These are phyloP conservation scores for Beauveria scarabaeidicola DNA, from an alignment of 2,329 filamentous ascomycete species.

Conservation along the genomic window DNA sequence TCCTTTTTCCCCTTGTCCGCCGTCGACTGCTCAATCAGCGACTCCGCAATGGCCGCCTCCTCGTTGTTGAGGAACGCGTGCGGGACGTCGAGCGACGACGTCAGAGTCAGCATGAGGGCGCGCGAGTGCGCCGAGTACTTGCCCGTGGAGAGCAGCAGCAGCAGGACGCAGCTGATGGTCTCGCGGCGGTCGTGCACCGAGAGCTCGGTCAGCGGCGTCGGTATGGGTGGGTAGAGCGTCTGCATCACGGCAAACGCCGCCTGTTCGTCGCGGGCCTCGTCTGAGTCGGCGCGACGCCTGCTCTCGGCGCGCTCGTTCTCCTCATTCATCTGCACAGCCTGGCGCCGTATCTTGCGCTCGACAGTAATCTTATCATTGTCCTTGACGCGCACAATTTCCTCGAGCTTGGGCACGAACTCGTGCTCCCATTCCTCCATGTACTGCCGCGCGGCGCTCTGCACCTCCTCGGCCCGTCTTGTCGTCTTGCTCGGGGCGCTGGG, in stretches of 20 bases:
- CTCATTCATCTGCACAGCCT: slow-evolving; percentile 31
- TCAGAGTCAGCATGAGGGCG: slow-evolving; percentile 56
- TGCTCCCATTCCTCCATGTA: slow-evolving; percentile 74
- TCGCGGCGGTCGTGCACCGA: slow-evolving; percentile 51
- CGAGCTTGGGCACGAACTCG: slow-evolving; percentile 59
- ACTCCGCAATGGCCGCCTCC: slow-evolving; percentile 68
- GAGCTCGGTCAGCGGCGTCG: slow-evolving; percentile 47
- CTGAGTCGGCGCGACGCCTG: slow-evolving; percentile 28
- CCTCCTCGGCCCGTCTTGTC: slow-evolving; percentile 17
- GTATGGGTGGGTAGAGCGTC: slow-evolving; percentile 43
- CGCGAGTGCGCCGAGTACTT: slow-evolving; percentile 69
- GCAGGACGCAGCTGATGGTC: slow-evolving; percentile 59
- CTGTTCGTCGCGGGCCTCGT: slow-evolving; percentile 23
- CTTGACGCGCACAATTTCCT: slow-evolving; percentile 52
- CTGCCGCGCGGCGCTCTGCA: slow-evolving; percentile 48
- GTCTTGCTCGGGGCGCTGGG: slow-evolving; percentile 1
- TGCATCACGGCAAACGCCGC: slow-evolving; percentile 38
- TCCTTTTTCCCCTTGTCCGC: slow-evolving; percentile 31
- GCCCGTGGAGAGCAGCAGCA: slow-evolving; percentile 63
- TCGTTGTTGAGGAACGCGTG: slow-evolving; percentile 55
- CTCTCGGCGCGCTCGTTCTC: slow-evolving; percentile 27
- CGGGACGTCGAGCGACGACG: slow-evolving; percentile 57
- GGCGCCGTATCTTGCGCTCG: slow-evolving; percentile 37
- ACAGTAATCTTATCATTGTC: slow-evolving; percentile 39
- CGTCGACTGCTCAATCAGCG: slow-evolving; percentile 58